Base-by-base conservation (phyloP, 257 asterid species). In the Solanum clarkiae region DNA sequence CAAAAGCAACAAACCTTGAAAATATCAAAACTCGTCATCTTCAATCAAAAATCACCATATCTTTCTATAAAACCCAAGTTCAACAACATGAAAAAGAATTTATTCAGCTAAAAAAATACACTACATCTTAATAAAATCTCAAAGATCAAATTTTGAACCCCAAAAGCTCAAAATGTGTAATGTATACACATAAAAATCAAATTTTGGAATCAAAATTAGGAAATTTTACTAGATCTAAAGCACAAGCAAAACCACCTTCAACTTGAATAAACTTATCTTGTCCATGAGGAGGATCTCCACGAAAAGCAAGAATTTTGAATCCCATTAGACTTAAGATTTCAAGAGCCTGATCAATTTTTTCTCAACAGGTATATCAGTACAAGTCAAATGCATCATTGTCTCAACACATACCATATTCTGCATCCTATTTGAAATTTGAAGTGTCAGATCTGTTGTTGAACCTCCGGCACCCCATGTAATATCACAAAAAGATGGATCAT, bases 381-480 rank as follows among this genome's bases (percentile, higher is more conserved):
- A 97, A 80, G 98, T 97, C 88, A 97, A 94, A 72, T 95, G 99
- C 99, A 97, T 97, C 99, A 97, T 95, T 40, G 96, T 89, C 93
- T 97, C 99, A n/a, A 97, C 98, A 85, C 98, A 97, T 68, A 95
- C 97, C 95, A 93, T 93, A 91, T 97, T 97, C 94, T 97, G 99
- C 99, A 97, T 97, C 59, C 98, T 92, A 85, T 94, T 97, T 24
- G 97, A 91, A 36, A 97, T 97, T 92, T 97, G 98, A 87, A 97
- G 94, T 40, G 99, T 97, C 89, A 97, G 91, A 92, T 97, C 99
- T 57, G 98, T 98, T 24, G 99, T 97, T 88, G 99, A 93, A 69
- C 99, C 98, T 84, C 99, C 98, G 20, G 98, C 99, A 7, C 99
- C 99, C 99, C 99, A 95, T 1, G 99, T 97, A 84, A 97, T 95